These are phyloP conservation scores for Eucalyptus pumila DNA, from an alignment of 345 rosid species.

Conservation along the genomic window DNA sequence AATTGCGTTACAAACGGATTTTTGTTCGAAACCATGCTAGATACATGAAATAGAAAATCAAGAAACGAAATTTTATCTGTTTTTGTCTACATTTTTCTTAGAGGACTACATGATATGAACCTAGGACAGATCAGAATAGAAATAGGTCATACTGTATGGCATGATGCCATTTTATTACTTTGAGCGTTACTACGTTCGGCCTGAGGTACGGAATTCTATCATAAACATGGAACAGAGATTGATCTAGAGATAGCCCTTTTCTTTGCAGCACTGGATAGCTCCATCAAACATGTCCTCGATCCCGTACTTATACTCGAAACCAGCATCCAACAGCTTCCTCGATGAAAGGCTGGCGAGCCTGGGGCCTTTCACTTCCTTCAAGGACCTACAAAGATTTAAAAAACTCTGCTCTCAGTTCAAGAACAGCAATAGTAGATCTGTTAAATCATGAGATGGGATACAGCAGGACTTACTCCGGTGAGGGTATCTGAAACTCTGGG, in stretches of 20 bases:
- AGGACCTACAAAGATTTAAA: too few relatives aligned
- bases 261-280: conserved; percentile 12
- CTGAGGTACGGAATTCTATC: background rate
- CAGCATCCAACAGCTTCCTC: conserved; percentile 14
- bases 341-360: conserved; percentile 2
- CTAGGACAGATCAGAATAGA: background rate
- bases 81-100: background rate
- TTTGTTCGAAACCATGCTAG: too few relatives aligned
- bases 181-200: background rate
- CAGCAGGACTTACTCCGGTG: too few relatives aligned
- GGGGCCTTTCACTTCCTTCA: background rate
- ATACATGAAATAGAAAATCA: too few relatives aligned
- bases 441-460: too few relatives aligned
- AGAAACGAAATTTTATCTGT: background rate
- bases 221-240: background rate
- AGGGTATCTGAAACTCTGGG: too few relatives aligned
- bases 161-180: background rate
- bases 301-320: conserved; percentile 17
- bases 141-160: background rate
- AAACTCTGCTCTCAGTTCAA: too few relatives aligned
- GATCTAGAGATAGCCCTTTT: conserved; percentile 6
- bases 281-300: conserved; percentile 16
- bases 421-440: too few relatives aligned
- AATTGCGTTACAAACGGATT: too few relatives aligned
- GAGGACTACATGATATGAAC: background rate